Conservation (phyloP, 176 grass and related monocot genomes). For the Oryza rufipogon region DNA sequence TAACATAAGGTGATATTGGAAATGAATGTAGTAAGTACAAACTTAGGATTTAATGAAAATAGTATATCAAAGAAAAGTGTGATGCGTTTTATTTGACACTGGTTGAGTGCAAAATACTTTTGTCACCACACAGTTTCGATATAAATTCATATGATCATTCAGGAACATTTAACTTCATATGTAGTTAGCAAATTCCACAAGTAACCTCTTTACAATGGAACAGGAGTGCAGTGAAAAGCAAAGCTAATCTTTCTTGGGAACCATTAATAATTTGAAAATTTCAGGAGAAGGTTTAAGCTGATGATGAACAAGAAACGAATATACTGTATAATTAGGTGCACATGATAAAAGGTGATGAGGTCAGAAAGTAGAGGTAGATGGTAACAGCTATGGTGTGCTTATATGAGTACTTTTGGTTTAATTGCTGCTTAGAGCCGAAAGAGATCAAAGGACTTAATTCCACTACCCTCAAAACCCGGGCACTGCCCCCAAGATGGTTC, state of each 20-base stretch:
- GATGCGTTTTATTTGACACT: constrained; percentile 16
- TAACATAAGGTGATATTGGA: constrained; percentile 31
- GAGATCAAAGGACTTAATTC: constrained; percentile 54
- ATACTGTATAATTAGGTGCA: constrained; percentile 47
- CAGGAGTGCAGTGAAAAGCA: constrained; percentile 38
- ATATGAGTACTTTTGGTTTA: constrained; percentile 51
- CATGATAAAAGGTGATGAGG: constrained; percentile 58
- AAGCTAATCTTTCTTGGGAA: constrained; percentile 42
- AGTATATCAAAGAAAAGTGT: neutral
- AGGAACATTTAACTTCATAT: constrained; percentile 20
- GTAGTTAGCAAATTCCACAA: neutral
- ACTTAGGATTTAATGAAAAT: constrained; percentile 20
- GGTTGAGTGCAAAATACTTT: constrained; percentile 2
- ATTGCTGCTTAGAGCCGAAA: constrained; percentile 62
- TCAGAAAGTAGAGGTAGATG: constrained; percentile 45
- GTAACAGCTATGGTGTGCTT: constrained; percentile 33
- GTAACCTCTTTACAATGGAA: constrained; percentile 30
- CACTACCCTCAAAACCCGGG: constrained; percentile 63
- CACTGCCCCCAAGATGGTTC: constrained; percentile 45
- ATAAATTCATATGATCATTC: neutral
- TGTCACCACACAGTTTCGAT: neutral
- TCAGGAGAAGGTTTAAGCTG: constrained; percentile 47
- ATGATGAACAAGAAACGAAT: constrained; percentile 58
- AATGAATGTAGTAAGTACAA: constrained; percentile 16
- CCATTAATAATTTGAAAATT: constrained; percentile 39